Percentiles rank a stretch among this genome's conserved stretches.
These are phyloP conservation scores for Cyberlindnera bimundalis DNA, from an alignment of 805 yeast species.

Conservation along the genomic window DNA sequence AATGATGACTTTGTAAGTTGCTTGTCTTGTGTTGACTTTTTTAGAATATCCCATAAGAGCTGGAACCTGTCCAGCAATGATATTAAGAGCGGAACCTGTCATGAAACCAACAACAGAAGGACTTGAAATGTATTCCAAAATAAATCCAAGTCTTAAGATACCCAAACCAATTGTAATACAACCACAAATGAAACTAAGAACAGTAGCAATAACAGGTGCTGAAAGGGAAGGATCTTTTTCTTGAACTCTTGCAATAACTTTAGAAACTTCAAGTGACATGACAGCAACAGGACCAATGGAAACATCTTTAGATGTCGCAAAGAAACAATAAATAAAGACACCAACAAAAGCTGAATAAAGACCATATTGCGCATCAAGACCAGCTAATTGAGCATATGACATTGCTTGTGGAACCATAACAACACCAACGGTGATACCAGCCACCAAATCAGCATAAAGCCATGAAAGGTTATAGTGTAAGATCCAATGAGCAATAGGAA, in stretches of 20 bases:
- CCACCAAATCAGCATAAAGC: conserved; percentile 79
- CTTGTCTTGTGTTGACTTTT: conserved; percentile 64
- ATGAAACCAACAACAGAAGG: conserved; percentile 95
- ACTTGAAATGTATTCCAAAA: conserved; percentile 82
- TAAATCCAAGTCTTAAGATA: conserved; percentile 76
- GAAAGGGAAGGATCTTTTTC: conserved; percentile 43
- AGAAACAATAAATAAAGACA: conserved; percentile 80
- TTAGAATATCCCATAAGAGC: conserved; percentile 72
- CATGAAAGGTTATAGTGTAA: conserved; percentile 77
- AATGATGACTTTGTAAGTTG: conserved; percentile 69
- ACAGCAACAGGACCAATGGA: conserved; percentile 97
- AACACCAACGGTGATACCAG: conserved; percentile 91
- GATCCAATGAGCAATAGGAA: conserved; percentile 84
- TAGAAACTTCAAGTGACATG: conserved; percentile 83
- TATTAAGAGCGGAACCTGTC: conserved; percentile 89
- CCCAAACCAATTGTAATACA: conserved; percentile 82
- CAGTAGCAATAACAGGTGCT: conserved; percentile 76
- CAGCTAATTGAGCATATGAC: conserved; percentile 91
- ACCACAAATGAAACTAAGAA: conserved; percentile 79
- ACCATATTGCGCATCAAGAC: conserved; percentile 78
- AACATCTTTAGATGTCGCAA: conserved; percentile 94
- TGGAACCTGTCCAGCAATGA: conserved; percentile 83
- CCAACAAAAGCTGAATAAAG: conserved; percentile 91
- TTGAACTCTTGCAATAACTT: conserved; percentile 65
- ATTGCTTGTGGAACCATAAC: conserved; percentile 93